Evolutionary conservation across 495 filamentous ascomycete genomes (phyloP), one percentile per base, ranked within the genome.

Genomic region (Darksidea phi): DNA sequence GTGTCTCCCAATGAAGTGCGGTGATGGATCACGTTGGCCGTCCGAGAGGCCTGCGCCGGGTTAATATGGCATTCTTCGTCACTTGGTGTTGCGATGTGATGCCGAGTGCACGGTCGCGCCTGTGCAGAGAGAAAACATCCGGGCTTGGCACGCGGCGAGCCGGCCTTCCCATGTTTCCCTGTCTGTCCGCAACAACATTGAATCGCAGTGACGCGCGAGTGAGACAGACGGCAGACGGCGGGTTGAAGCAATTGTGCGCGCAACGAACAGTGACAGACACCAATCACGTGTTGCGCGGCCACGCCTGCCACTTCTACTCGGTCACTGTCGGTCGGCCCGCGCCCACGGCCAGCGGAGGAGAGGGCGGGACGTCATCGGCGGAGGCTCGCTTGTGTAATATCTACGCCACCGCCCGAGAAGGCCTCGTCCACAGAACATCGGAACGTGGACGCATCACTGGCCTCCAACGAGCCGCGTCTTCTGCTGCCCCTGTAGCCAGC

Each of bases 361-460:
- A 8, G 23, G 36, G 49, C 3, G 26, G 20, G 26, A 53, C 49
- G 49, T 53, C 49, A 53, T 53, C 36, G 49, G 49, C 49, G 26
- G 52, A 12, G 38, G 23, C 23, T 20, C 52, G 18, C 34, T 25
- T 32, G 41, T 43, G 41, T 20, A 43, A 43, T 43, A 43, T 43
- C 41, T 43, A 13, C 36, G 36, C 52, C 52, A 55, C 52, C 52
- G 38, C 18, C 15, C 3, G 41, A 20, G 18, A 15, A 8, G 41
- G 41, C 41, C 23, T 23, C 23, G 8, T 20, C 23, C 17, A 13
- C 54, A 38, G 2, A 46, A 10, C 25, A 4, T 25, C 42, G 43
- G 21, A 58, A 58, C 55, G 55, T 58, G 55, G 26, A 41, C 45
- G 6, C 42, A n/a, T 48, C 55, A 58, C 37, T 36, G 55, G 55